phyloP scores from a whole-genome alignment of 257 asterid genomes.

The Fraxinus anomala region DNA sequence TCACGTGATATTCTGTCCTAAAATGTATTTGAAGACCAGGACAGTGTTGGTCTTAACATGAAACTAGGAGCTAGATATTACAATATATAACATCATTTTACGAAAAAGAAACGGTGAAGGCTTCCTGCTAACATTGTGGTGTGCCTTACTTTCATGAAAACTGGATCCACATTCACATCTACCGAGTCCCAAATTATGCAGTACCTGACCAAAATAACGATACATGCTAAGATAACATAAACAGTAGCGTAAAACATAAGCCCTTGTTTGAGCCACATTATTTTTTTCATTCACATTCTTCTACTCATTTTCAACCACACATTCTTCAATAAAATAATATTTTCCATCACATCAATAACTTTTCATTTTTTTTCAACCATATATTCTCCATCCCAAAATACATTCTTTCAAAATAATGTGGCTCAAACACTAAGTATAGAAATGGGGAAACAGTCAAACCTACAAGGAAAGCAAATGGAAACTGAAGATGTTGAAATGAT shows the following conservation, averaged over 20 bases:
- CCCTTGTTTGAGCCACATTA: no score
- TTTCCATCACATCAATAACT: no score
- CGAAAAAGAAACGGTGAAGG: background rate
- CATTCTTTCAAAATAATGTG: no score
- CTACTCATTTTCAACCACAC: no score
- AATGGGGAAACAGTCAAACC: background rate
- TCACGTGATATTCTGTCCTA: background rate
- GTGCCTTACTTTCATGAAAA: background rate
- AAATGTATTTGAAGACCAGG: background rate
- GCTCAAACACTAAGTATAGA: background rate
- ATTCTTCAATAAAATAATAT: no score
- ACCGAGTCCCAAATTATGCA: background rate
- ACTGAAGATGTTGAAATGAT: background rate
- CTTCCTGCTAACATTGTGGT: background rate
- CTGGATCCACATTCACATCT: background rate
- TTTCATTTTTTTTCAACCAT: no score
- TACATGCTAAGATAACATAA: background rate
- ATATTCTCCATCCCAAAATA: no score
- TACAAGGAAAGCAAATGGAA: background rate
- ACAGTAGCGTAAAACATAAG: background rate
- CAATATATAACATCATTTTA: background rate
- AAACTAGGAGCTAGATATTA: background rate
- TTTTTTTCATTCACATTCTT: no score
- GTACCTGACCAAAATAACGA: background rate
- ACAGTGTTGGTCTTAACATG: background rate